phyloP scores from a whole-genome alignment of 257 asterid genomes.

The Solanum bukasovii region DNA sequence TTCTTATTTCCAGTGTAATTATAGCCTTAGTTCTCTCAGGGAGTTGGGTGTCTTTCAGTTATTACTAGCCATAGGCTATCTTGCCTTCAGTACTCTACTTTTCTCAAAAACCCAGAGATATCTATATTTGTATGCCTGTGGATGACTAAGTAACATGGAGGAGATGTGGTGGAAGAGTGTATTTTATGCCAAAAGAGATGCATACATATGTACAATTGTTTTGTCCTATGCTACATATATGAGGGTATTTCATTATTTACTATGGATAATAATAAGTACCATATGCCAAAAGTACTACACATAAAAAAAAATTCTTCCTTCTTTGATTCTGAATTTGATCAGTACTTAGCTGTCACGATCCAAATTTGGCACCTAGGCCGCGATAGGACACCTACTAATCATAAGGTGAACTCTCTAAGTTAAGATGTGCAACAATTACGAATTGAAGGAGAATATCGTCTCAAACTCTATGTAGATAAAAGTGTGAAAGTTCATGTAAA shows the following conservation, averaged over 20 bases:
- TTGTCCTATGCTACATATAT: neutral
- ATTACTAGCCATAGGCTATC: neutral
- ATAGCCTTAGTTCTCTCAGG: neutral
- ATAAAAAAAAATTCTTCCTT: too few relatives aligned
- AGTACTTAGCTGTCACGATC: too few relatives aligned
- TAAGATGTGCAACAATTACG: too few relatives aligned
- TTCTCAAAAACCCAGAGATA: neutral
- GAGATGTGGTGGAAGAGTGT: neutral
- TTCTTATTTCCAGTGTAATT: neutral
- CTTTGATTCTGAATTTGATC: too few relatives aligned
- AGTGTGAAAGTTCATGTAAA: too few relatives aligned
- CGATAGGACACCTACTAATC: too few relatives aligned
- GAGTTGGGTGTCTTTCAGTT: neutral
- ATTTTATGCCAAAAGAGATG: conserved; percentile 3
- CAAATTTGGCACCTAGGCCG: too few relatives aligned
- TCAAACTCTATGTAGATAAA: too few relatives aligned
- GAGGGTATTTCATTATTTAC: too few relatives aligned
- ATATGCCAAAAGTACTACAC: neutral
- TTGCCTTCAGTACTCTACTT: neutral
- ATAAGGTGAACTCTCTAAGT: too few relatives aligned
- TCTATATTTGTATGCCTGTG: neutral
- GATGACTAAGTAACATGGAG: neutral
- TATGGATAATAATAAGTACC: neutral
- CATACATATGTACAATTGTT: neutral
- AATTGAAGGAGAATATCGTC: too few relatives aligned